Evolutionary conservation across 2,329 filamentous ascomycete species (phyloP).

Genomic region (Aspergillus pseudotamarii): DNA sequence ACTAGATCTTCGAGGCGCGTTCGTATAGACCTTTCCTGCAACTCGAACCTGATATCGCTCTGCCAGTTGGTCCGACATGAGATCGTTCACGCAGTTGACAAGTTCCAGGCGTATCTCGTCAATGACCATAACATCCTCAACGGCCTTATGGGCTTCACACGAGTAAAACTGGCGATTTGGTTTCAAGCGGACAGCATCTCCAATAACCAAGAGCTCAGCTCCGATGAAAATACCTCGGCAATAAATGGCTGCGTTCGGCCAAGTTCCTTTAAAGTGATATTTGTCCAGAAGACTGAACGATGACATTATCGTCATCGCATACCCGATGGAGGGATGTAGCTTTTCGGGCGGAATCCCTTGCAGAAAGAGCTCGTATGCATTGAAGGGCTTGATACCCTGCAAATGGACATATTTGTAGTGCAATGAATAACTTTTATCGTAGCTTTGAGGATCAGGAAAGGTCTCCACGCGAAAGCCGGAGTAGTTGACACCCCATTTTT

Average conservation of each 20-base stretch:
- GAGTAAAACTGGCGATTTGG: slow-evolving; percentile 29
- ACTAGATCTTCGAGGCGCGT: slow-evolving; percentile 21
- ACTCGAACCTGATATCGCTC: slow-evolving; percentile 53
- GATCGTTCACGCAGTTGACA: slow-evolving; percentile 51
- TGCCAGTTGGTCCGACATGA: slow-evolving; percentile 49
- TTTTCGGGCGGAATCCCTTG: slow-evolving; percentile 40
- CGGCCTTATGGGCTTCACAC: slow-evolving; percentile 23
- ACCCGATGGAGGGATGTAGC: slow-evolving; percentile 57
- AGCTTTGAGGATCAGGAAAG: slow-evolving; percentile 53
- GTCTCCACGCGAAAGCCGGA: slow-evolving; percentile 62
- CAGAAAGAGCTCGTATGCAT: slow-evolving; percentile 56
- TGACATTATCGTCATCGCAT: slow-evolving; percentile 57
- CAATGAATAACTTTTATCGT: slow-evolving; percentile 55
- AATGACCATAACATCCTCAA: slow-evolving; percentile 58
- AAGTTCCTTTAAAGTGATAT: slow-evolving; percentile 55
- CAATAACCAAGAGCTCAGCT: slow-evolving; percentile 56
- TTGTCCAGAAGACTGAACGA: slow-evolving; percentile 57
- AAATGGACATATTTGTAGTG: slow-evolving; percentile 60
- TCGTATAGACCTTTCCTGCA: slow-evolving; percentile 53
- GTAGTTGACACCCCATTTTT: slow-evolving; percentile 49
- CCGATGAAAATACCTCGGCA: slow-evolving; percentile 60
- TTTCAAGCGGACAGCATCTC: slow-evolving; percentile 58
- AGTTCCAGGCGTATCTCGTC: slow-evolving; percentile 56
- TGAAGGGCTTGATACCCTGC: slow-evolving; percentile 58
- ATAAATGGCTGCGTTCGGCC: slow-evolving; percentile 58